phyloP scores from a whole-genome alignment of 2,329 filamentous ascomycete species.

The Xylaria digitata region DNA sequence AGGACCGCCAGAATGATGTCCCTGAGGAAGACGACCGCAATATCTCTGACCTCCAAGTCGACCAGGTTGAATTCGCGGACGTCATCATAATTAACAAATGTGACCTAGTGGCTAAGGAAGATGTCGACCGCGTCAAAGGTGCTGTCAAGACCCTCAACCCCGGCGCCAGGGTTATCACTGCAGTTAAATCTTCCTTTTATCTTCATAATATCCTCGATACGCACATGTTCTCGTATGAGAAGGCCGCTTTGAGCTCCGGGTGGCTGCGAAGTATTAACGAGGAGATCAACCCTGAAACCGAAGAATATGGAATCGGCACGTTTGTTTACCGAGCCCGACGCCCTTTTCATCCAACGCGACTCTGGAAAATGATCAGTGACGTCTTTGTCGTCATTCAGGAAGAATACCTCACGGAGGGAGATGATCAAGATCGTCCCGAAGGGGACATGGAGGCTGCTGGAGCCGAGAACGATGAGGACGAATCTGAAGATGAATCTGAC shows the following conservation, averaged over 20 bases:
- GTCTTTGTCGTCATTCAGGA: slow-evolving; percentile 63
- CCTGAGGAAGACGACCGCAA: slow-evolving; percentile 76
- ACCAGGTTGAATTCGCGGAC: slow-evolving; percentile 82
- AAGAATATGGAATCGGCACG: slow-evolving; percentile 78
- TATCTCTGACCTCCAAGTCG: slow-evolving; percentile 79
- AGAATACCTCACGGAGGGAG: slow-evolving; percentile 55
- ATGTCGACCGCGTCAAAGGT: slow-evolving; percentile 59
- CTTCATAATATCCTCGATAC: slow-evolving; percentile 74
- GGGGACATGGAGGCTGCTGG: slow-evolving; percentile 41
- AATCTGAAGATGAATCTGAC: slow-evolving; percentile 35
- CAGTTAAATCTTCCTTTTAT: slow-evolving; percentile 63
- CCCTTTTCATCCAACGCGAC: slow-evolving; percentile 62
- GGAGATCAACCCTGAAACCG: slow-evolving; percentile 77
- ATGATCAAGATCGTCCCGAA: slow-evolving; percentile 41
- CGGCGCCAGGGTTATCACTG: slow-evolving; percentile 71
- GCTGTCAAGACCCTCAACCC: slow-evolving; percentile 73
- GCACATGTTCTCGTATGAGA: slow-evolving; percentile 71
- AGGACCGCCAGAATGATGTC: slow-evolving; percentile 69
- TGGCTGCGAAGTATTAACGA: slow-evolving; percentile 78
- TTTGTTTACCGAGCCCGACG: slow-evolving; percentile 74
- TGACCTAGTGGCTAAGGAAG: slow-evolving; percentile 63
- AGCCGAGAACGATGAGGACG: slow-evolving; percentile 41
- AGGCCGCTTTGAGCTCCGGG: slow-evolving; percentile 72
- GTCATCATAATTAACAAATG: slow-evolving; percentile 78
- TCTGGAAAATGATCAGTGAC: slow-evolving; percentile 59